These are phyloP conservation scores for Skeletonema grethae DNA, from an alignment of 108 stramenopile species.

Conservation along the genomic window DNA sequence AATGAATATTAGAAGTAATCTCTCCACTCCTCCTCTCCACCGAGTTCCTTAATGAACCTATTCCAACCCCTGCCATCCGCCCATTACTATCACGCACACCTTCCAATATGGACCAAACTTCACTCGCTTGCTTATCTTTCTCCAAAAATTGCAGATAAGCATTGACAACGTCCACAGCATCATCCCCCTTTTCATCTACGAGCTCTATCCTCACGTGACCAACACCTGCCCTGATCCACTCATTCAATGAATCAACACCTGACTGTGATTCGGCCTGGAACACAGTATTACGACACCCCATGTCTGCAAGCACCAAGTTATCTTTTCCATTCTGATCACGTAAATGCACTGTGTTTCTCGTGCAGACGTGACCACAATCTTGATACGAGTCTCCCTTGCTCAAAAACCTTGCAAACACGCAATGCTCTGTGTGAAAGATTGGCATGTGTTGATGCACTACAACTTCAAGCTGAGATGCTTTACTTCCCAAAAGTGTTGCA, in stretches of 20 bases:
- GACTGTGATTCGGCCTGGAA: conserved; percentile 71
- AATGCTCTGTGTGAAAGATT: conserved; percentile 83
- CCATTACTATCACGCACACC: conserved; percentile 63
- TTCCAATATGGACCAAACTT: conserved; percentile 51
- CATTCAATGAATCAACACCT: conserved; percentile 55
- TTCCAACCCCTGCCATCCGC: conserved; percentile 51
- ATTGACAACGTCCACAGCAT: conserved; percentile 49
- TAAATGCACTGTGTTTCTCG: conserved; percentile 71
- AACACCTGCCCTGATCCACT: conserved; percentile 62
- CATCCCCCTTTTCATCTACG: conserved; percentile 64
- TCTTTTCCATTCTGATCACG: conserved; percentile 72
- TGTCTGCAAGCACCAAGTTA: conserved; percentile 80
- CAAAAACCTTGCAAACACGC: conserved; percentile 77
- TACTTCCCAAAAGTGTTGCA: conserved; percentile 34
- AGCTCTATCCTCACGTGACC: conserved; percentile 66
- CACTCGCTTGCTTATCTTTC: conserved; percentile 33
- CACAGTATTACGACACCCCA: conserved; percentile 85
- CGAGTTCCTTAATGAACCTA: conserved; percentile 53
- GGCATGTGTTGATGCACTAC: conserved; percentile 75
- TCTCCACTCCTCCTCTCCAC: conserved; percentile 62
- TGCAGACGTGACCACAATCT: conserved; percentile 83
- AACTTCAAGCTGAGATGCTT: conserved; percentile 58
- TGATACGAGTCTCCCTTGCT: conserved; percentile 71
- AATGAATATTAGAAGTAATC: conserved; percentile 7
- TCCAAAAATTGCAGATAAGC: conserved; percentile 50